Evolutionary conservation across 768 basidiomycete species (phyloP).

Genomic region (Megacollybia marginata): DNA sequence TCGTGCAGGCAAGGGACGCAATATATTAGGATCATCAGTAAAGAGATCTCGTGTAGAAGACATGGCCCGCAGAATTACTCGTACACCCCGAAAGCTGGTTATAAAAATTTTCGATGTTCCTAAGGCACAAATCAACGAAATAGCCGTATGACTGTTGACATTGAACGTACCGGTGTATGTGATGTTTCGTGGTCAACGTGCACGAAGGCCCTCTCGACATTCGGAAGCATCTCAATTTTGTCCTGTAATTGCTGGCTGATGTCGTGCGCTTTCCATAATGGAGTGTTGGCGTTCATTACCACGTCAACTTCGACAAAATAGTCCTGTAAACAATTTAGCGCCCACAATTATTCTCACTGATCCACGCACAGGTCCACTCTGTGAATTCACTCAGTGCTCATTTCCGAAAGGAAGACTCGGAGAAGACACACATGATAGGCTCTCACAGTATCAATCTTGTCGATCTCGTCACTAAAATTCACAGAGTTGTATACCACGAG

Average conservation of each 20-base stretch:
- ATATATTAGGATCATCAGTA: too few relatives aligned
- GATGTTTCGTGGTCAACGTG: slow-evolving; percentile 93
- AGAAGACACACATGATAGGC: slow-evolving; percentile 68
- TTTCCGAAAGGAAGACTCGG: background rate
- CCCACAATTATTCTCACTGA: background rate
- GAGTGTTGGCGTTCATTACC: slow-evolving; percentile 85
- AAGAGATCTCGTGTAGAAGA: too few relatives aligned
- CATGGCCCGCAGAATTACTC: too few relatives aligned
- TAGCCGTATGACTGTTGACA: too few relatives aligned
- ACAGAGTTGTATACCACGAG: slow-evolving; percentile 88
- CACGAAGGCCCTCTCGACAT: slow-evolving; percentile 90
- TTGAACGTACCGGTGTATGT: too few relatives aligned
- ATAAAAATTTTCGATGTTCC: too few relatives aligned
- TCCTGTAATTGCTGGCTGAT: slow-evolving; percentile 82
- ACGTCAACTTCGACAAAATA: slow-evolving; percentile 96
- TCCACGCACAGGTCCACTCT: slow-evolving; percentile 66
- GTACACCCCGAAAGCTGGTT: too few relatives aligned
- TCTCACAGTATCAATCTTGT: slow-evolving; percentile 83
- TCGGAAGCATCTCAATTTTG: slow-evolving; percentile 81
- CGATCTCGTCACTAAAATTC: slow-evolving; percentile 84
- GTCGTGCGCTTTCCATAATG: slow-evolving; percentile 85
- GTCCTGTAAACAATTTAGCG: slow-evolving; percentile 34
- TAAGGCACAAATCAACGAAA: too few relatives aligned
- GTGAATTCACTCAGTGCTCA: background rate
- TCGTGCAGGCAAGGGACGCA: too few relatives aligned